A percentile compares a stretch with the other conserved stretches of the same genome.
These are phyloP conservation scores for Phytophthora aleatoria DNA, from an alignment of 352 stramenopile species.

Conservation along the genomic window DNA sequence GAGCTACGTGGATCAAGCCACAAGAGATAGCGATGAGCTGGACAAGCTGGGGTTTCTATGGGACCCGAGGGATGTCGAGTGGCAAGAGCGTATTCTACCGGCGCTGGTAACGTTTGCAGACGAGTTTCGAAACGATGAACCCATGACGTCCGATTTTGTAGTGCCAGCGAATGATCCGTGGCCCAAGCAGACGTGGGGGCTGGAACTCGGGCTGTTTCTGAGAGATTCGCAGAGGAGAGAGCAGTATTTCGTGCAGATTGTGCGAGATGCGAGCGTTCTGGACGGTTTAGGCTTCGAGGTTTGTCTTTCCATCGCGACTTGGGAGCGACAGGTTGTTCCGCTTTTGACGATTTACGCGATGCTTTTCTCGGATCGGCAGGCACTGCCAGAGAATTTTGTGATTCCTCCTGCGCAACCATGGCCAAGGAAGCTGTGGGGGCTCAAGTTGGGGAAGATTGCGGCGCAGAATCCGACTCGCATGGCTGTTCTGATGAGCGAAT, in stretches of 20 bases:
- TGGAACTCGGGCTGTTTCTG: conserved; percentile 29
- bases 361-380: conserved; percentile 10
- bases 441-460: conserved; percentile 27
- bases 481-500: conserved; percentile 7
- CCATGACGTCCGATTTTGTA: conserved; percentile 24
- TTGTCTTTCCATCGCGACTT: conserved; percentile 25
- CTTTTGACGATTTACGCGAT: conserved; percentile 30
- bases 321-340: conserved; percentile 25
- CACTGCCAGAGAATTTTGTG: conserved; percentile 20
- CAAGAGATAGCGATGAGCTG: conserved; percentile 13
- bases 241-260: conserved; percentile 36
- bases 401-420: conserved; percentile 31
- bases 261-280: conserved; percentile 18
- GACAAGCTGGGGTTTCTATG: conserved; percentile 27
- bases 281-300: conserved; percentile 31
- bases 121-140: conserved; percentile 22
- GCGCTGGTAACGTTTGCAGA: conserved; percentile 35
- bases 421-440: conserved; percentile 29
- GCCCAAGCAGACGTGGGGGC: conserved; percentile 33
- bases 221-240: conserved; percentile 28
- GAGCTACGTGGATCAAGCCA: conserved; percentile 22
- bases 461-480: conserved; percentile 21
- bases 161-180: conserved; percentile 26
- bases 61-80: conserved; percentile 27
- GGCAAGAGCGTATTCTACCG: conserved; percentile 35